Evolutionary conservation across 2,329 filamentous ascomycete species (phyloP).

Genomic region (Fusarium miscanthi): DNA sequence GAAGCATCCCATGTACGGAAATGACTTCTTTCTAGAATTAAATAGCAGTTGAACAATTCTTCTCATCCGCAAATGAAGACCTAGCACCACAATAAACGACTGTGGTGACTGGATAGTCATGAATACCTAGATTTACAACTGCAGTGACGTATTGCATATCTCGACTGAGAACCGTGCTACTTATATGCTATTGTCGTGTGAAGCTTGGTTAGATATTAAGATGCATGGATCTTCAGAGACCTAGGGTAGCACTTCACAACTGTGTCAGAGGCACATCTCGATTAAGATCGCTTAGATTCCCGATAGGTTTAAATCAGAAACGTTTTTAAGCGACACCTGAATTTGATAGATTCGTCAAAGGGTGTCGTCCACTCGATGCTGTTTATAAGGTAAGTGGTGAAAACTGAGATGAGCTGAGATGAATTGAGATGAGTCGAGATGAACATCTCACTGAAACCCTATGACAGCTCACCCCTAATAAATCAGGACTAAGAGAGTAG

Average conservation of each 20-base stretch:
- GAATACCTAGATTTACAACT: too few relatives aligned
- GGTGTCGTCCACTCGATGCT: too few relatives aligned
- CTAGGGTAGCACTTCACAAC: neutral
- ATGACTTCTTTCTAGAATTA: neutral
- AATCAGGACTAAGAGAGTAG: neutral
- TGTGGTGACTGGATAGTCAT: neutral
- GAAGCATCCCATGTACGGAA: neutral
- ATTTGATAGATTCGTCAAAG: neutral
- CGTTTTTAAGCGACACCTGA: neutral
- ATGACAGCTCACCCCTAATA: neutral
- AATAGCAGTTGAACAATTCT: too few relatives aligned
- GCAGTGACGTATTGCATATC: neutral
- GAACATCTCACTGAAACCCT: neutral
- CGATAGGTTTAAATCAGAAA: too few relatives aligned
- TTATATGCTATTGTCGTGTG: neutral
- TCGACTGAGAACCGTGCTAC: neutral
- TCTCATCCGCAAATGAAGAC: neutral
- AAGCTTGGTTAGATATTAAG: neutral
- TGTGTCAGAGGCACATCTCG: neutral
- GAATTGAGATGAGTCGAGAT: neutral
- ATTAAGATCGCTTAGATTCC: fast-evolving
- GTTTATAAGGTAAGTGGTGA: neutral
- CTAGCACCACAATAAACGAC: neutral
- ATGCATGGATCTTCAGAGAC: neutral
- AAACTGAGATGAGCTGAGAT: neutral